Percentiles rank a stretch among this genome's conserved stretches.
phyloP scores from a whole-genome alignment of 345 rosid genomes.

The Orychophragmus violaceus region DNA sequence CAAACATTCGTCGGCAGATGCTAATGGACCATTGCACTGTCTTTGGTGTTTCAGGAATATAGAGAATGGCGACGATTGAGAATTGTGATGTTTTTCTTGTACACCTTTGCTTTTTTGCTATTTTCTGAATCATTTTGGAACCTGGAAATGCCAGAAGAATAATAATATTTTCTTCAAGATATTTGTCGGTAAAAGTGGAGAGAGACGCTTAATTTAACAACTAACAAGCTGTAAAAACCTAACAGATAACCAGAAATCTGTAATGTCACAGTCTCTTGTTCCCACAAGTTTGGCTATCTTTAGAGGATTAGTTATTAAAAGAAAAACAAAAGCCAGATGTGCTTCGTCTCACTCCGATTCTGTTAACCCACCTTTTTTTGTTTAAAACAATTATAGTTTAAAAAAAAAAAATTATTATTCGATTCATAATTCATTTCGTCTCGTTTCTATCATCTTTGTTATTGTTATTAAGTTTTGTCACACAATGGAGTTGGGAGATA shows the following conservation, averaged over 20 bases:
- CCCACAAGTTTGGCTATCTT: conserved; percentile 3
- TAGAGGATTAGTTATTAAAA: conserved; percentile 4
- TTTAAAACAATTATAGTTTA: background rate
- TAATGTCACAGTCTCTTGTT: conserved; percentile 1
- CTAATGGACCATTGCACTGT: background rate
- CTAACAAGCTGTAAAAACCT: conserved; percentile 20
- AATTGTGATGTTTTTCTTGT: conserved; percentile 16
- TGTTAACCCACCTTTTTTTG: background rate
- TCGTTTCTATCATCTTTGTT: background rate
- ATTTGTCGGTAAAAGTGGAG: conserved; percentile 12
- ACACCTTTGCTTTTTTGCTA: conserved; percentile 3
- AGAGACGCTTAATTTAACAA: conserved; percentile 12
- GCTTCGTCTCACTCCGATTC: conserved; percentile 11
- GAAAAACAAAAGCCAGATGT: conserved; percentile 15
- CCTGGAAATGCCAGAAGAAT: background rate
- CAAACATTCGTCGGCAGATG: background rate
- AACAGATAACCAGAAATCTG: conserved; percentile 17
- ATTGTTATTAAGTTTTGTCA: too few relatives aligned
- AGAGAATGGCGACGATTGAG: too few relatives aligned
- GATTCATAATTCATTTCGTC: background rate
- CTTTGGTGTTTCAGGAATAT: conserved; percentile 13
- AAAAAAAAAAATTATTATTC: too few relatives aligned
- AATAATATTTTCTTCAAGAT: too few relatives aligned
- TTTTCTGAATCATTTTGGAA: background rate
- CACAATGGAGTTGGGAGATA: conserved; percentile 20